These are phyloP conservation scores for Coniella vitis DNA, from an alignment of 2,329 filamentous ascomycete species.

Conservation along the genomic window DNA sequence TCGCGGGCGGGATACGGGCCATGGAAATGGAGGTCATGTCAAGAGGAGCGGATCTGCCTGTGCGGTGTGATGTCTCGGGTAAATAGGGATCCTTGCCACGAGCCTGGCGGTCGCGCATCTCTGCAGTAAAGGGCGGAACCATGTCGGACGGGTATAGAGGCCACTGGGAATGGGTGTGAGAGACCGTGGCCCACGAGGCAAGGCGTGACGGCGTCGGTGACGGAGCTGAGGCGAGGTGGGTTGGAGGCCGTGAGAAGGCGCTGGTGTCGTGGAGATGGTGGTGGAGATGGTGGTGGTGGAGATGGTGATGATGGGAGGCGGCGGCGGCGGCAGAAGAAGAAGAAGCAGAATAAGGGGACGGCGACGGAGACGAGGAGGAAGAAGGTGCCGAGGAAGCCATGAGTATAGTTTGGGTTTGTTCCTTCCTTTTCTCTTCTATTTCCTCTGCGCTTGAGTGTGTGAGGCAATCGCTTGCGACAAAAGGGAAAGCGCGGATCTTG, in stretches of 20 bases:
- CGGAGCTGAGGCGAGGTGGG: conserved; percentile 2
- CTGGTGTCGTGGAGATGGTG: too few relatives aligned
- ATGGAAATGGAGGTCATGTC: conserved; percentile 16
- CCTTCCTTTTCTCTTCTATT: too few relatives aligned
- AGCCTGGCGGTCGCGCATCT: conserved; percentile 53
- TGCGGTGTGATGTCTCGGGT: conserved; percentile 24
- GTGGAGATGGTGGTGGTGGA: too few relatives aligned
- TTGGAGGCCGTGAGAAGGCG: conserved; percentile 8
- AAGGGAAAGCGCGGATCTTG: too few relatives aligned
- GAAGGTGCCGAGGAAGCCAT: too few relatives aligned
- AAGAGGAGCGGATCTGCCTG: neutral
- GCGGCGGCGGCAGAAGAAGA: neutral
- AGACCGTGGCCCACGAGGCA: too few relatives aligned
- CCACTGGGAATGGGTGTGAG: conserved; percentile 34
- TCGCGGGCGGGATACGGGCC: neutral
- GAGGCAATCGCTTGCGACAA: too few relatives aligned
- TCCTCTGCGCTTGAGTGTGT: too few relatives aligned
- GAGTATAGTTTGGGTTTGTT: too few relatives aligned
- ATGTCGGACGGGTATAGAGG: conserved; percentile 12
- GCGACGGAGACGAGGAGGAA: too few relatives aligned
- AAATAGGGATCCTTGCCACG: conserved; percentile 50
- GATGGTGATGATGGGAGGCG: too few relatives aligned
- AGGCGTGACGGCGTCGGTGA: conserved; percentile 20
- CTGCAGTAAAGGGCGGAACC: conserved; percentile 32
- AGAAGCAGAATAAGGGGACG: neutral